phyloP scores from a whole-genome alignment of 306 rosid species.

The Quercus suber region DNA sequence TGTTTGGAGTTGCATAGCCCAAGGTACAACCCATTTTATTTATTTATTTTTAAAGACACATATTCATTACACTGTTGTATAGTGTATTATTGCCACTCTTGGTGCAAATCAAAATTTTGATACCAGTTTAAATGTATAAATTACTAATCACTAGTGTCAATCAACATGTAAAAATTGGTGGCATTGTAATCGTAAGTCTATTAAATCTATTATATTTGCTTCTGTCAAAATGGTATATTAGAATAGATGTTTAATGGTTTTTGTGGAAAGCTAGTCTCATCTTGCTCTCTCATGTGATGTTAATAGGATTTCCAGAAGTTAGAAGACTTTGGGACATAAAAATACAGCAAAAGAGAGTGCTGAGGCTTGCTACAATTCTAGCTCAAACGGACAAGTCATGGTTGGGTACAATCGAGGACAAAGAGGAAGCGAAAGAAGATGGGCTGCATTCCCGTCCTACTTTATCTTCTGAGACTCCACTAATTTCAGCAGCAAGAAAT shows the following conservation, averaged over 20 bases:
- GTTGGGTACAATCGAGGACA: neutral
- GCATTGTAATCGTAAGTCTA: neutral
- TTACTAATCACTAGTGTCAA: neutral
- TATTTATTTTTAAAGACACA: no score
- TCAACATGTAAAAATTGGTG: neutral
- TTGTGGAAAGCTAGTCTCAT: neutral
- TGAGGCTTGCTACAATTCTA: neutral
- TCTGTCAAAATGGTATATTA: neutral
- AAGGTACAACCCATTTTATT: neutral
- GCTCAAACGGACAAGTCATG: neutral
- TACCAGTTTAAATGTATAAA: neutral
- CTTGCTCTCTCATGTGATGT: neutral
- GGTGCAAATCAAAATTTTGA: neutral
- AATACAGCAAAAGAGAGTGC: neutral
- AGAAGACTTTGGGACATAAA: neutral
- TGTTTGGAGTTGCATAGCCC: slow-evolving; percentile 11
- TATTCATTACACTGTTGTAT: no score
- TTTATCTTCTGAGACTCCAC: neutral
- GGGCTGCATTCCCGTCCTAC: no score
- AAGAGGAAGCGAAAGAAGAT: neutral
- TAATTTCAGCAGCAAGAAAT: neutral
- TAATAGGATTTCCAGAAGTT: neutral
- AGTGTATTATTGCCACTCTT: neutral
- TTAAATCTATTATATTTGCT: neutral
- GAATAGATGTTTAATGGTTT: neutral